A percentile compares a stretch with the other conserved stretches of the same genome.
Conservation (phyloP, 179 eudicot genomes). For the Amaranthus tricolor region DNA sequence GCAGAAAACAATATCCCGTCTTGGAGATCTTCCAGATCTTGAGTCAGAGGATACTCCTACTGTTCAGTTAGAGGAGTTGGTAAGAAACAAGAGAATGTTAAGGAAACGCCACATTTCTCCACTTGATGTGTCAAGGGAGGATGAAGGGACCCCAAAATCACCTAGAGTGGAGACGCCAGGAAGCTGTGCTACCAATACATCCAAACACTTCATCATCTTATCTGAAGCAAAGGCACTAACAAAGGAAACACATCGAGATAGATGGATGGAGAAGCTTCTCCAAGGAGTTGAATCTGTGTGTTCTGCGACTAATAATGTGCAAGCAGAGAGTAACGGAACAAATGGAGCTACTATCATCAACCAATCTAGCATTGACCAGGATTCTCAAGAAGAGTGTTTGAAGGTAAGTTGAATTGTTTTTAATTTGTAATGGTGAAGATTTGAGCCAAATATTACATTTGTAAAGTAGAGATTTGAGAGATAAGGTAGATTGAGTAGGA, state of each 20-base stretch:
- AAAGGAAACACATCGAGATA: conserved; percentile 72
- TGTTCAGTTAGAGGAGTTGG: conserved; percentile 50
- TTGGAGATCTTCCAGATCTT: conserved; percentile 75
- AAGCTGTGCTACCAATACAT: conserved; percentile 45
- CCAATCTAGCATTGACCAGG: conserved; percentile 28
- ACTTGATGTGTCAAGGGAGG: conserved; percentile 74
- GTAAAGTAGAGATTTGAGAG: not conserved
- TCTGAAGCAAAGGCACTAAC: conserved; percentile 65
- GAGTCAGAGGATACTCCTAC: conserved; percentile 49
- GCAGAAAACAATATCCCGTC: conserved; percentile 66
- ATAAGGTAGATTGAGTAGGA: not conserved
- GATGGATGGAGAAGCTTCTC: conserved; percentile 87
- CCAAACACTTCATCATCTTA: conserved; percentile 61
- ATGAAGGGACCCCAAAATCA: conserved; percentile 52
- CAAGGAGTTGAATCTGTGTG: conserved; percentile 61
- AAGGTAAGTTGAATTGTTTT: conserved; percentile 29
- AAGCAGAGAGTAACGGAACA: conserved; percentile 43
- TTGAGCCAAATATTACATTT: not conserved
- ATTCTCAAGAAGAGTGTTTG: conserved; percentile 33
- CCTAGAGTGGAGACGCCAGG: conserved; percentile 79
- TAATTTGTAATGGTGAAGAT: not conserved
- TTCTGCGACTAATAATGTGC: conserved; percentile 32
- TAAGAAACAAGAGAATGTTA: conserved; percentile 49
- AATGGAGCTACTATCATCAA: conserved; percentile 27
- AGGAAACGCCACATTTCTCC: conserved; percentile 56